Conservation (phyloP, 257 asterid species). For the Schizonepeta tenuifolia region DNA sequence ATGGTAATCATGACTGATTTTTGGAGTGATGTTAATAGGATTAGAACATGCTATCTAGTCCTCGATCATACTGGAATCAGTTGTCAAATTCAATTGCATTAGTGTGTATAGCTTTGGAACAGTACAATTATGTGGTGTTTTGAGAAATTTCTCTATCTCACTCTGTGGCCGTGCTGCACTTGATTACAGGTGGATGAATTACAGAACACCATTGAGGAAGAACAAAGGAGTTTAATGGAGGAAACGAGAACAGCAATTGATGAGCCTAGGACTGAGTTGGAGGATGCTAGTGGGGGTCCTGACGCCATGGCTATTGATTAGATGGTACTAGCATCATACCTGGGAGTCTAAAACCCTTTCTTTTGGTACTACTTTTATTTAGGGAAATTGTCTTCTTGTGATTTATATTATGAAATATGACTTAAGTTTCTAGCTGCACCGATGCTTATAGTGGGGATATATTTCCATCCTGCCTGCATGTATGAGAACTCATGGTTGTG, state of each 20-base stretch:
- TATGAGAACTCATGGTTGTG: background rate
- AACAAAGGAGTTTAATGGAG: conserved; percentile 77
- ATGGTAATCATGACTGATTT: background rate
- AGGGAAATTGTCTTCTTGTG: background rate
- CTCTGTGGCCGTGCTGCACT: conserved; percentile 18
- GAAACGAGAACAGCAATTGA: conserved; percentile 74
- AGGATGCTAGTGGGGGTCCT: conserved; percentile 59
- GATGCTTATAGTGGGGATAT: background rate
- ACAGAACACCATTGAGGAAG: conserved; percentile 92
- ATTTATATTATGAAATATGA: background rate
- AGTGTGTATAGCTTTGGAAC: background rate
- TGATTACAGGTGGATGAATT: conserved; percentile 86
- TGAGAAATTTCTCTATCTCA: conserved; percentile 3
- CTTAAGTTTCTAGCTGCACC: background rate
- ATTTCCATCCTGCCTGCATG: background rate
- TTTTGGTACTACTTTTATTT: background rate
- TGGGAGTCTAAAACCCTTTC: background rate
- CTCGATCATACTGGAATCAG: background rate
- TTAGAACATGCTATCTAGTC: background rate
- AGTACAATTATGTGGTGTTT: background rate
- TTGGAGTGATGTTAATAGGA: background rate
- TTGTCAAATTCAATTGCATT: conserved; percentile 4
- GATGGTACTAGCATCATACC: conserved; percentile 29
- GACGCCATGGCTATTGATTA: conserved; percentile 88
- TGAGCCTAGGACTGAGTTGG: conserved; percentile 65